Base-by-base conservation (phyloP, 257 asterid genomes). In the Solanum appendiculatum region DNA sequence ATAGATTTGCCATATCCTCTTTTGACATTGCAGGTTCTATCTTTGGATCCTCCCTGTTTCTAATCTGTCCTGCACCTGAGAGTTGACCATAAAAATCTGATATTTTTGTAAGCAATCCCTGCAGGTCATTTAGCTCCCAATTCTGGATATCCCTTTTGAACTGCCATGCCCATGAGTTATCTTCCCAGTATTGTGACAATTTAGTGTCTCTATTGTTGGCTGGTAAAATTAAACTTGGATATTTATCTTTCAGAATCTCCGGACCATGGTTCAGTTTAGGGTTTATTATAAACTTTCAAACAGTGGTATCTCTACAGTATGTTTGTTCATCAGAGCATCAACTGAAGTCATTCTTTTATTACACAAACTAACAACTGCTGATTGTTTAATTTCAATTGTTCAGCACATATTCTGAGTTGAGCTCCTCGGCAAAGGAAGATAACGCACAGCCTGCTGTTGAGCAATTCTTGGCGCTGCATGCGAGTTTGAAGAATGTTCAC, bases 381-480 rank as follows among this genome's bases (percentile, higher is more conserved):
- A 9, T 34, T 31, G 48, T 48, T 44, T 37, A 10, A 72, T 72
- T 72, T 87, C 83, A 25, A 80, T 48, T 88, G 88, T 74, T 80
- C 98, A 97, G 99, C 91, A 89, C 95, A 85, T 97, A 94, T 84
- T 93, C 96, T 23, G 99, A 96, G 90, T 83, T 97, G 94, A 91
- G 96, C 86, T 90, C 95, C 48, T 92, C 96, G 2, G 98, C 99
- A 3, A 94, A 91, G 89, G 99, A 96, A 91, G 98, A 94, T 37
- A 90, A 92, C 86, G 98, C 99, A 27, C 99, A 96, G 91, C 98
- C 98, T 27, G 97, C 98, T 1, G 98, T 97, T 78, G 98, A 95
- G 90, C 97, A 93, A 89, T 97, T 97, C 93, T 91, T 97, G 86
- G 90, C 91, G 9, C 91, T 97, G 80, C 97, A 95, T 63, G 84